A percentile compares a stretch with the other conserved stretches of the same genome.
Evolutionary conservation across 441 rosid species (phyloP).

Genomic region (Jatropha podagrica): DNA sequence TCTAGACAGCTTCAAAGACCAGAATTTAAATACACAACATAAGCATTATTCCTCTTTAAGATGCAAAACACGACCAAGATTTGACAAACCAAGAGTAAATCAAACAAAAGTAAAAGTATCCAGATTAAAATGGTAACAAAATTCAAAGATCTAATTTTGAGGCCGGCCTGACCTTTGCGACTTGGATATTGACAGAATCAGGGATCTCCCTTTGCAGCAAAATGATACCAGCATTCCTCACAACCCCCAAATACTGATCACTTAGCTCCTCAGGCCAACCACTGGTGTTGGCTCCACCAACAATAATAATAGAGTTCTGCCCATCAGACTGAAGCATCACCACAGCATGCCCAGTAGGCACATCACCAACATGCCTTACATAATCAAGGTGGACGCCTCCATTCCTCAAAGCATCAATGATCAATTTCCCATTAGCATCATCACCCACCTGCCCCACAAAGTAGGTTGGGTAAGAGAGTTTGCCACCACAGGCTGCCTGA

Average conservation of each 20-base stretch:
- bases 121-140: not conserved
- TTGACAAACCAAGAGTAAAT: not conserved
- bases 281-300: conserved; percentile 84
- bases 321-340: conserved; percentile 90
- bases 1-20: not conserved
- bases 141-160: not conserved
- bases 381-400: conserved; percentile 65
- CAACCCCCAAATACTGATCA: conserved; percentile 55
- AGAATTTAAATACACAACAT: not conserved
- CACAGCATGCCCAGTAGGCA: conserved; percentile 92
- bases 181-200: conserved; percentile 78
- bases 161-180: conserved; percentile 59
- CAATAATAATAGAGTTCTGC: conserved; percentile 84
- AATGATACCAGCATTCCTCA: conserved; percentile 77
- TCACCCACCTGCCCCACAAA: conserved; percentile 81
- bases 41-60: not conserved
- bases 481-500: conserved; percentile 85
- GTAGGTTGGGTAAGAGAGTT: conserved; percentile 69
- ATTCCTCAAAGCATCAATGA: conserved; percentile 51
- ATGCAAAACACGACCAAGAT: not conserved
- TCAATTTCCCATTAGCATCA: conserved; percentile 75
- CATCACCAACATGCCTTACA: conserved; percentile 39
- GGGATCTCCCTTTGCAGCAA: conserved; percentile 92
- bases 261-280: conserved; percentile 64
- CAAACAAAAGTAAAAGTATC: not conserved